Evolutionary conservation across 768 basidiomycete species (phyloP).

Genomic region (Auricularia auricula-judae): DNA sequence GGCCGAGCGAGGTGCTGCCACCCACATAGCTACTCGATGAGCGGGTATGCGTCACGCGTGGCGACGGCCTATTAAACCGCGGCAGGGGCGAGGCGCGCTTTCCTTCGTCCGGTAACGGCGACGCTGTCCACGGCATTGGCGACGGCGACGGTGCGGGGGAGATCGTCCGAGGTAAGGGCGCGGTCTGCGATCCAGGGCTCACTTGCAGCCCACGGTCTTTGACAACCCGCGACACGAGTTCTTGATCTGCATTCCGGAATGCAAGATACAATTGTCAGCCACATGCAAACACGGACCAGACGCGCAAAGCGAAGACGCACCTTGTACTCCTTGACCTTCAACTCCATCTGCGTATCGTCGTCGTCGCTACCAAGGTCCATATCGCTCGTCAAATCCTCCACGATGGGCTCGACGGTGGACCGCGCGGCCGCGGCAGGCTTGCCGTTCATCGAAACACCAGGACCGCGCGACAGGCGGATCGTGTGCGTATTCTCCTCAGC

Average conservation of each 20-base stretch:
- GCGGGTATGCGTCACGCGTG: constrained; percentile 37
- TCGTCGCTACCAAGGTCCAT: constrained; percentile 34
- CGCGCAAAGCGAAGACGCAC: constrained; percentile 23
- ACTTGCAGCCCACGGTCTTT: constrained; percentile 51
- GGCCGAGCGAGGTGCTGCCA: constrained; percentile 19
- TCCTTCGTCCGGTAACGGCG: not conserved
- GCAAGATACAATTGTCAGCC: not conserved
- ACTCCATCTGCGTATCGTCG: constrained; percentile 45
- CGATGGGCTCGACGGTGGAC: constrained; percentile 50
- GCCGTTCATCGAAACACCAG: constrained; percentile 15
- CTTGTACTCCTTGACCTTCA: constrained; percentile 79
- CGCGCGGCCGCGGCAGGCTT: constrained; percentile 43
- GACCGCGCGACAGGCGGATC: constrained; percentile 66
- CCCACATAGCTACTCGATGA: constrained; percentile 38
- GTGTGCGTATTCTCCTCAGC: constrained; percentile 64
- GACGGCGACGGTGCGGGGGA: not conserved
- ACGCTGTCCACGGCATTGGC: not conserved
- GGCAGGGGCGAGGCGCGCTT: not conserved
- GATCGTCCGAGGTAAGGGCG: constrained; percentile 39
- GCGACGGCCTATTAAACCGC: not conserved
- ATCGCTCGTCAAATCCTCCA: constrained; percentile 57
- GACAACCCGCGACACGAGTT: constrained; percentile 71
- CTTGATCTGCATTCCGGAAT: constrained; percentile 37
- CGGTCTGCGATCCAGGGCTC: constrained; percentile 49
- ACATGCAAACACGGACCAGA: no score